Evolutionary conservation across 1,284 basidiomycete species (phyloP), one percentile per base, ranked within the genome.

Genomic region (Hypsizygus ulmarius): DNA sequence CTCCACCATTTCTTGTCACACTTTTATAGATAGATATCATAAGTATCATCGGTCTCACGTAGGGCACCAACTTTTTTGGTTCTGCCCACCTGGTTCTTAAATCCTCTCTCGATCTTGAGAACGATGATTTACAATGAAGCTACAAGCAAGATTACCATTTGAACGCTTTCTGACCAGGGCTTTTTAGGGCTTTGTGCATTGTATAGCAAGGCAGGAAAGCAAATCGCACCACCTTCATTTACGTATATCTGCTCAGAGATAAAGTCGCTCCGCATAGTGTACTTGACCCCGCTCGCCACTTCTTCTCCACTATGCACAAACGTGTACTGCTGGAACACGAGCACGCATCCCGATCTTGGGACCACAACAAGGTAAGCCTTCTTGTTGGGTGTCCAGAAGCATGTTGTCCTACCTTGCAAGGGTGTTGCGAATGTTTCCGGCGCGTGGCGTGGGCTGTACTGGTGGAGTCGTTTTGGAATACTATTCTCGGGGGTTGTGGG

Each of bases 251-350:
- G 55, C 47, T 65, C 58, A 45, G 64, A 71, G 63, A 72, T 58
- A 21, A 72, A 66, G 47, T 71, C 69, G 36, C 62, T 61, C 39
- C 70, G 55, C 62, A 71, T 64, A 1, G 67, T 70, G 48, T 71
- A 69, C 45, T 71, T 70, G n/a, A 64, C 47, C 6, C 69, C 70
- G 3, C 57, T 50, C 2, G 51, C 47, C 3, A 71, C 67, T 47
- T 65, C 61, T 51, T 72, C 70, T 11, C 71, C 70, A 35, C 68
- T 72, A 43, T 72, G 71, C 5, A 69, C 47, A n/a, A 73, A 55
- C 63, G 67, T 67, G n/a, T 69, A 51, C 53, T 72, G 70, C 49
- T 73, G 69, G 36, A 71, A 72, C n/a, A 72, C 58, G 14, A 72
- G 56, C 5, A 69, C 68, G 2, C 69, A 53, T 1, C 69, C 69